A percentile compares a stretch with the other conserved stretches of the same genome.
Evolutionary conservation across 371 early-diverging fungal species (phyloP).

Genomic region (Parasitella parasitica): DNA sequence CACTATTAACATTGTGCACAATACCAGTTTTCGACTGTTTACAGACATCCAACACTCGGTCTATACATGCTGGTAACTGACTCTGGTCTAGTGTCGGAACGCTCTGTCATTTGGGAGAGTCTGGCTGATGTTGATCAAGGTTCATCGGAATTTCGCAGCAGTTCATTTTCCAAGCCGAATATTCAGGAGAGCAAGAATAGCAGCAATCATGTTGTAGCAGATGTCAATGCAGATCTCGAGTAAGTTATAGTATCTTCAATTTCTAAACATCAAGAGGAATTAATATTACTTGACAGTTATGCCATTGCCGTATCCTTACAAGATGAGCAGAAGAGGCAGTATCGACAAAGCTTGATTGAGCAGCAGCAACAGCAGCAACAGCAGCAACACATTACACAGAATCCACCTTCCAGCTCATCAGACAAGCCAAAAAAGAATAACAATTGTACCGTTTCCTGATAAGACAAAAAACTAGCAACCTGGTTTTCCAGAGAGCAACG

Average conservation of each 20-base stretch:
- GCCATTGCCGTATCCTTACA: conserved; percentile 22
- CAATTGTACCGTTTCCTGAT: conserved; percentile 1
- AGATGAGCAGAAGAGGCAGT: neutral
- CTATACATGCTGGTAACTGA: conserved; percentile 88
- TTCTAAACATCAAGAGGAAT: neutral
- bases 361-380: neutral
- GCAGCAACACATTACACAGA: neutral
- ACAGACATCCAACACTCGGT: conserved; percentile 58
- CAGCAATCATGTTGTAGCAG: conserved; percentile 22
- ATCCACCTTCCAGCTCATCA: neutral
- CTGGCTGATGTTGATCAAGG: conserved; percentile 69
- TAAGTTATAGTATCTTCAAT: conserved; percentile 11
- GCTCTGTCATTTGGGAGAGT: conserved; percentile 76
- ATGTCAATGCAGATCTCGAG: conserved; percentile 31
- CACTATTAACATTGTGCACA: neutral
- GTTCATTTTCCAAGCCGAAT: conserved; percentile 50
- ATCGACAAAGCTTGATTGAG: neutral
- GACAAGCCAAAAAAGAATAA: neutral
- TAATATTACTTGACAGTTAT: neutral
- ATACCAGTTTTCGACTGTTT: conserved; percentile 76
- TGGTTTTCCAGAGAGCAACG: neutral
- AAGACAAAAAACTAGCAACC: neutral
- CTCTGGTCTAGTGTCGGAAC: conserved; percentile 70
- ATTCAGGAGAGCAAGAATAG: conserved; percentile 11
- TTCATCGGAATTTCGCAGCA: conserved; percentile 63